Conservation (phyloP, 2,329 filamentous ascomycete genomes). For the Metarhizium robertsii region DNA sequence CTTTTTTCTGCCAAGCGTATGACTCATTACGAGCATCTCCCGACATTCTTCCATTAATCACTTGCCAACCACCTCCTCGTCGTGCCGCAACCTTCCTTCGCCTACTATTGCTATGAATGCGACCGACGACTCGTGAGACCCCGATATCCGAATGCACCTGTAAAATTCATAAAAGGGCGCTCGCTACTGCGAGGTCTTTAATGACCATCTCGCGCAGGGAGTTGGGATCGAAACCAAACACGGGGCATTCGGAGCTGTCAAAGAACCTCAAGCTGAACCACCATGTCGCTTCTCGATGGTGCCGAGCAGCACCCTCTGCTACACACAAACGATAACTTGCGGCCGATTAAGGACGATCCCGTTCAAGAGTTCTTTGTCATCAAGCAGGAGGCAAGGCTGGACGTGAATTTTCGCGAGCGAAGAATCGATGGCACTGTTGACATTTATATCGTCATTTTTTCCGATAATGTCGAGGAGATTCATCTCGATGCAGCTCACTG, state of each 20-base stretch:
- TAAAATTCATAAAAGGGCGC: constrained; percentile 1
- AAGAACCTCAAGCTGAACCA: neutral
- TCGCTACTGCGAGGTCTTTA: constrained; percentile 4
- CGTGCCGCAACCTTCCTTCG: neutral
- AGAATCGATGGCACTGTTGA: constrained; percentile 70
- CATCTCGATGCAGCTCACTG: constrained; percentile 54
- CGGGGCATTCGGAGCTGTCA: neutral
- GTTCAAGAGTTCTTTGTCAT: constrained; percentile 46
- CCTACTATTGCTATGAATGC: constrained; percentile 1
- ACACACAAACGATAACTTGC: constrained; percentile 21
- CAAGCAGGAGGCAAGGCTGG: constrained; percentile 81
- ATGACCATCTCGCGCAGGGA: neutral
- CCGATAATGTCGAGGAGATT: constrained; percentile 48
- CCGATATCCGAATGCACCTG: constrained; percentile 1
- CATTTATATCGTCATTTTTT: constrained; percentile 63
- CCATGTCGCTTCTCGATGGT: constrained; percentile 6
- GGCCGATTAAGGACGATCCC: constrained; percentile 24
- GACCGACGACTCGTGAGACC: neutral
- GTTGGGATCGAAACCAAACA: neutral
- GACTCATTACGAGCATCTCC: neutral
- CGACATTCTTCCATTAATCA: neutral
- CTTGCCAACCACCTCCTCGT: neutral
- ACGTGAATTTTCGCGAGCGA: constrained; percentile 74
- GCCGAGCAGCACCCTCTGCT: constrained; percentile 18
- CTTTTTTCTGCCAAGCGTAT: neutral